These are phyloP conservation scores for Phylloporus sp. DNA, from an alignment of 768 basidiomycete species.

Conservation along the genomic window DNA sequence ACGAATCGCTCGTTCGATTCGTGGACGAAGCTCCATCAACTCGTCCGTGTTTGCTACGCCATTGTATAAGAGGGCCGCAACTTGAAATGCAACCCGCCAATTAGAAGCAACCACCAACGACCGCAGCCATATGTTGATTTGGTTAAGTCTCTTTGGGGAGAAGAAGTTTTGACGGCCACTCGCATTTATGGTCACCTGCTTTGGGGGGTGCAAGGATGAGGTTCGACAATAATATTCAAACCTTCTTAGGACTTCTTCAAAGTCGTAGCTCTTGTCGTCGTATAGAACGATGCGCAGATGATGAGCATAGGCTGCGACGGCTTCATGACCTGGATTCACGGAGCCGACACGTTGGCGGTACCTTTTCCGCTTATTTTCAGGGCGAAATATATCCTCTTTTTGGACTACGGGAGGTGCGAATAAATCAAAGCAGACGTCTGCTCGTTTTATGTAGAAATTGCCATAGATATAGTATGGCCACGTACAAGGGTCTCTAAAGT, in stretches of 20 bases:
- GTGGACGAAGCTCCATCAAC: conserved; percentile 41
- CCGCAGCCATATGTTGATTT: conserved; percentile 40
- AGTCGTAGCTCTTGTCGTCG: conserved; percentile 36
- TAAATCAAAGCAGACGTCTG: conserved; percentile 68
- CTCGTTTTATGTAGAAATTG: conserved; percentile 9
- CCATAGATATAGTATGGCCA: neutral
- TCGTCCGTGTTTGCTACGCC: conserved; percentile 58
- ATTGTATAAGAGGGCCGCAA: conserved; percentile 65
- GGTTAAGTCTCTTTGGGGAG: conserved; percentile 39
- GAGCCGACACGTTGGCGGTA: conserved; percentile 55
- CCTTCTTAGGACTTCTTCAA: conserved; percentile 33
- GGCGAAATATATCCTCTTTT: conserved; percentile 51
- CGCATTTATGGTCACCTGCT: conserved; percentile 47
- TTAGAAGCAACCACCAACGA: conserved; percentile 33
- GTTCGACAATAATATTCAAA: conserved; percentile 52
- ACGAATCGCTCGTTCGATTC: conserved; percentile 39
- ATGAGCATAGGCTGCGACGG: conserved; percentile 64
- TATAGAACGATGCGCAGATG: conserved; percentile 62
- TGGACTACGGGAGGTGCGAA: conserved; percentile 62
- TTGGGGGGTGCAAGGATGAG: conserved; percentile 40
- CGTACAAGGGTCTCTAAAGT: conserved; percentile 60
- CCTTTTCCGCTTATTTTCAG: conserved; percentile 25
- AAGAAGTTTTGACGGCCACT: conserved; percentile 46
- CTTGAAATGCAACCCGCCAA: conserved; percentile 73
- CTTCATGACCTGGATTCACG: conserved; percentile 52